Percentiles rank a stretch among this genome's conserved stretches.
Evolutionary conservation across 768 basidiomycete genomes (phyloP).

Genomic region (Phaeolepiota aurea): DNA sequence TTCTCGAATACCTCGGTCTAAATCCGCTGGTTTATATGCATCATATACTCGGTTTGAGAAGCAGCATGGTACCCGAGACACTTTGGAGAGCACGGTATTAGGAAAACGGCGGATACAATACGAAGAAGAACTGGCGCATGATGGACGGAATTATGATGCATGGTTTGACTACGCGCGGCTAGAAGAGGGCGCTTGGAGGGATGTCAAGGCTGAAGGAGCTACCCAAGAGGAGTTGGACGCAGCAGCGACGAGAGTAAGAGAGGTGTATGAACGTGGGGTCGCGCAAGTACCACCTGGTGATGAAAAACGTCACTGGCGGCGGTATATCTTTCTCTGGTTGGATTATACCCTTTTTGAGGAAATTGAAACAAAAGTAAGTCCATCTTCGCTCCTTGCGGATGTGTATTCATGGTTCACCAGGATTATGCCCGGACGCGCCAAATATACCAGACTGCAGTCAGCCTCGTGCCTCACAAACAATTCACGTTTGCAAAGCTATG

Average conservation of each 20-base stretch:
- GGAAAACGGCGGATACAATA: constrained; percentile 99
- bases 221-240: constrained; percentile 63
- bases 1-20: constrained; percentile 84
- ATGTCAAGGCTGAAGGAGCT: constrained; percentile 68
- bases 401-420: constrained; percentile 24
- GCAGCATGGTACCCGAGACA: constrained; percentile 84
- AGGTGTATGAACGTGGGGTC: constrained; percentile 93
- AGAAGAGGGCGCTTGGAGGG: constrained; percentile 81
- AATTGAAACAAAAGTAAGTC: constrained; percentile 76
- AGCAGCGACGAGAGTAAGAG: constrained; percentile 63
- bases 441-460: constrained; percentile 85
- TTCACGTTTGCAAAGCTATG: constrained; percentile 98
- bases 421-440: constrained; percentile 82
- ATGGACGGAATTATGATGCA: constrained; percentile 91
- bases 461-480: constrained; percentile 88
- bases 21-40: constrained; percentile 81
- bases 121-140: constrained; percentile 89
- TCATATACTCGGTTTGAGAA: constrained; percentile 98
- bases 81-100: constrained; percentile 88
- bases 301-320: constrained; percentile 88
- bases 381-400: not conserved
- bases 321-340: constrained; percentile 90
- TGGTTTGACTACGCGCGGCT: constrained; percentile 97
- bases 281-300: constrained; percentile 90
- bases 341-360: constrained; percentile 97